Evolutionary conservation across 768 basidiomycete genomes (phyloP).

Genomic region (Cantharellus cinnabarinus): DNA sequence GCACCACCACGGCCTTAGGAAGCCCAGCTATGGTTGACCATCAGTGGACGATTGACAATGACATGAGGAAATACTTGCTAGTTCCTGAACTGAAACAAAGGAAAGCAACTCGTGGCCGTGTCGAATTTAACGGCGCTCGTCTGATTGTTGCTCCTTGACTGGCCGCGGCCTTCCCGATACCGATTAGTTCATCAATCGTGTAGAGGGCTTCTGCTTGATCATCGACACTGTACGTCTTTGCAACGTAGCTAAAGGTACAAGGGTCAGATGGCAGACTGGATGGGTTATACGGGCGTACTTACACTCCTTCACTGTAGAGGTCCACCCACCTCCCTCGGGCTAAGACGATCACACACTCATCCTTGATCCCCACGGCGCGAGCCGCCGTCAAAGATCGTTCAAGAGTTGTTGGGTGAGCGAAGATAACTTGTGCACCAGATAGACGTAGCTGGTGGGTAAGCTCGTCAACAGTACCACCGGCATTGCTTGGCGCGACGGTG

Average conservation of each 20-base stretch:
- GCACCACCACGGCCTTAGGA: slow-evolving; percentile 34
- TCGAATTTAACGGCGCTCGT: slow-evolving; percentile 11
- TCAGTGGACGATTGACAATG: slow-evolving; percentile 33
- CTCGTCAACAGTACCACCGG: neutral
- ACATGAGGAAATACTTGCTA: neutral
- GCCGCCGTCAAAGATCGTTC: slow-evolving; percentile 9
- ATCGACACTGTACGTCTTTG: neutral
- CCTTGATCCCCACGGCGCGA: slow-evolving; percentile 8
- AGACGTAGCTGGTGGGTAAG: neutral
- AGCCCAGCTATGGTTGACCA: slow-evolving; percentile 3
- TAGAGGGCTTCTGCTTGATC: slow-evolving; percentile 21
- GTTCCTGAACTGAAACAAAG: slow-evolving; percentile 11
- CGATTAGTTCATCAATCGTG: slow-evolving; percentile 54
- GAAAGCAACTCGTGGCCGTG: slow-evolving; percentile 49
- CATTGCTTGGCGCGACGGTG: slow-evolving; percentile 5
- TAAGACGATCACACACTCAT: slow-evolving; percentile 15
- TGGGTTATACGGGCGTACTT: neutral
- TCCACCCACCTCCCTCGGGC: slow-evolving; percentile 32
- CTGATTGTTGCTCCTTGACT: slow-evolving; percentile 29
- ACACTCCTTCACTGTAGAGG: slow-evolving; percentile 29
- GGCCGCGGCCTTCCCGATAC: slow-evolving; percentile 23
- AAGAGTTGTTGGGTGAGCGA: neutral
- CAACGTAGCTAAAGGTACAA: neutral
- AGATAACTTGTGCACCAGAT: neutral
- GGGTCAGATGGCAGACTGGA: neutral